phyloP scores from a whole-genome alignment of 805 yeast species.

The Cyberlindnera japonica region DNA sequence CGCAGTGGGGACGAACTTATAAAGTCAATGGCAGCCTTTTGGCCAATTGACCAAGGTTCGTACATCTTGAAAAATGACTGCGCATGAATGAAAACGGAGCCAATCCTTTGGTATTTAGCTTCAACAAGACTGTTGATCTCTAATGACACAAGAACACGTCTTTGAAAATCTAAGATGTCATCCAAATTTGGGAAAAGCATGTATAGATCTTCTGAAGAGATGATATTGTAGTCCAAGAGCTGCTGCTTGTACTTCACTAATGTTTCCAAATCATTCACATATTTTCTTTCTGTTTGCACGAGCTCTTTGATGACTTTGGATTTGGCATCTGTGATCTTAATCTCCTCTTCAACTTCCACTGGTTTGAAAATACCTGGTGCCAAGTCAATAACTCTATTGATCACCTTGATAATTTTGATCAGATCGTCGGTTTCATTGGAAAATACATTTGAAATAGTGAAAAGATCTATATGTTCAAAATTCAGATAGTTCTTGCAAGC shows the following conservation, averaged over 20 bases:
- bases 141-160: slow-evolving; percentile 80
- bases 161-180: slow-evolving; percentile 85
- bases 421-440: slow-evolving; percentile 77
- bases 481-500: slow-evolving; percentile 78
- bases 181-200: slow-evolving; percentile 79
- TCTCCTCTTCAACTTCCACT: slow-evolving; percentile 27
- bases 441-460: slow-evolving; percentile 87
- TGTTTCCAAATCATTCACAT: slow-evolving; percentile 84
- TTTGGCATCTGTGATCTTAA: slow-evolving; percentile 47
- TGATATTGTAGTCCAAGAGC: slow-evolving; percentile 57
- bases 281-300: slow-evolving; percentile 86
- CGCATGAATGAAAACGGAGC: slow-evolving; percentile 82
- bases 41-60: slow-evolving; percentile 93
- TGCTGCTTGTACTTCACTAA: slow-evolving; percentile 65
- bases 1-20: slow-evolving; percentile 57
- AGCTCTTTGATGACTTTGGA: slow-evolving; percentile 81
- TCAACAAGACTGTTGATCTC: slow-evolving; percentile 84
- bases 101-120: slow-evolving; percentile 74
- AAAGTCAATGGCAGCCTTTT: slow-evolving; percentile 79
- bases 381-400: slow-evolving; percentile 57
- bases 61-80: slow-evolving; percentile 83
- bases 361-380: slow-evolving; percentile 42
- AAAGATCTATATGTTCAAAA: slow-evolving; percentile 75
- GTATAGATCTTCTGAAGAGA: slow-evolving; percentile 77
- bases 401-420: slow-evolving; percentile 68